These are phyloP conservation scores for Sporisorium graminicola DNA, from an alignment of 1,284 basidiomycete species.

Conservation along the genomic window DNA sequence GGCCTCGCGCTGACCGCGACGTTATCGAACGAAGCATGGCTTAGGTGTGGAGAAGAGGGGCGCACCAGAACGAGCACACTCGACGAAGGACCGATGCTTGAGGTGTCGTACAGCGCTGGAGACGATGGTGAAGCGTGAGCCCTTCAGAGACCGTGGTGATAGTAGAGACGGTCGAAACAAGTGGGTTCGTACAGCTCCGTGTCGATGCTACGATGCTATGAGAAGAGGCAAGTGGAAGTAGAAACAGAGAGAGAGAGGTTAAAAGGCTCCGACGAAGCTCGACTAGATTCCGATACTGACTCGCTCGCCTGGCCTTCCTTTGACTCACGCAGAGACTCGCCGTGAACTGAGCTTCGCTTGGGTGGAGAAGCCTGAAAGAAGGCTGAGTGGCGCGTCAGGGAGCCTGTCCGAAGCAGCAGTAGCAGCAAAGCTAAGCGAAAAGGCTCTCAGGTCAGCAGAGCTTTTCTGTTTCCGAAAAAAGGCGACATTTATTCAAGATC, in stretches of 20 bases:
- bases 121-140: neutral
- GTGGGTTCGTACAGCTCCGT: neutral
- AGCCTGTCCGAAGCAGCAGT: no score
- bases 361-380: neutral
- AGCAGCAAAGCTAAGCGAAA: neutral
- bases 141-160: neutral
- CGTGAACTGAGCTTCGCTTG: neutral
- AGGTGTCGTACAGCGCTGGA: neutral
- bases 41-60: neutral
- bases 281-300: neutral
- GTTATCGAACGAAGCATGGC: constrained; percentile 50
- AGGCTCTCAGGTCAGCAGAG: neutral
- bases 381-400: neutral
- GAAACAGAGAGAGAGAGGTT: neutral
- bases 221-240: neutral
- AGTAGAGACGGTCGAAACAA: neutral
- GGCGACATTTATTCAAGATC: neutral
- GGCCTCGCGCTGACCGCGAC: constrained; percentile 33
- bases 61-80: neutral
- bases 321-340: neutral
- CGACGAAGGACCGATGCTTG: neutral
- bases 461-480: neutral
- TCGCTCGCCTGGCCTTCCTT: neutral
- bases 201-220: neutral
- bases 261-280: neutral